These are phyloP conservation scores for Sechiopsis laciniata DNA, from an alignment of 306 rosid genomes.

Conservation along the genomic window DNA sequence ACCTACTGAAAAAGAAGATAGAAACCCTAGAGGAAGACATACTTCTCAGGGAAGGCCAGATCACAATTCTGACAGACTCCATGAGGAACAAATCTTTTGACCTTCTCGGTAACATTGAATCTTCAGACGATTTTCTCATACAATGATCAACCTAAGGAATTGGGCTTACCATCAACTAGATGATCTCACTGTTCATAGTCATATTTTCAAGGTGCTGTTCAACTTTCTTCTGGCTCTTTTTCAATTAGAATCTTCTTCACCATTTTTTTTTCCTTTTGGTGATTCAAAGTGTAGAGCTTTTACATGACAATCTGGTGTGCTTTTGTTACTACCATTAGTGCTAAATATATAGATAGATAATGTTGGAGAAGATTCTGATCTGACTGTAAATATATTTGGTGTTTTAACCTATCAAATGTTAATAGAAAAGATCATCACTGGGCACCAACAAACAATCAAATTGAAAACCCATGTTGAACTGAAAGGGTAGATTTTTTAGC, in stretches of 20 bases:
- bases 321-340: neutral
- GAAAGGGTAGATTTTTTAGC: no score
- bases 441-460: neutral
- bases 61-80: slow-evolving; percentile 73
- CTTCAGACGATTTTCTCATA: slow-evolving; percentile 49
- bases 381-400: slow-evolving; percentile 5
- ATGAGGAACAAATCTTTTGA: slow-evolving; percentile 52
- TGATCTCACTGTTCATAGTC: slow-evolving; percentile 50
- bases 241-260: neutral
- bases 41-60: slow-evolving; percentile 88
- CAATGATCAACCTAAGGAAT: slow-evolving; percentile 28
- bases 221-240: neutral
- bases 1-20: slow-evolving; percentile 51
- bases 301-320: neutral
- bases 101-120: slow-evolving; percentile 55
- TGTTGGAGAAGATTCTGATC: neutral
- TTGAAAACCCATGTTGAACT: neutral
- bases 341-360: slow-evolving; percentile 10
- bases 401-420: neutral
- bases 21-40: slow-evolving; percentile 73
- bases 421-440: neutral
- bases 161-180: neutral
- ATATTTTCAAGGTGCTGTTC: slow-evolving; percentile 23
- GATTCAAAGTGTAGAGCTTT: neutral
- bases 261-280: no score